Base-by-base conservation (phyloP, 2,329 filamentous ascomycete species). In the Sclerotinia minor region DNA sequence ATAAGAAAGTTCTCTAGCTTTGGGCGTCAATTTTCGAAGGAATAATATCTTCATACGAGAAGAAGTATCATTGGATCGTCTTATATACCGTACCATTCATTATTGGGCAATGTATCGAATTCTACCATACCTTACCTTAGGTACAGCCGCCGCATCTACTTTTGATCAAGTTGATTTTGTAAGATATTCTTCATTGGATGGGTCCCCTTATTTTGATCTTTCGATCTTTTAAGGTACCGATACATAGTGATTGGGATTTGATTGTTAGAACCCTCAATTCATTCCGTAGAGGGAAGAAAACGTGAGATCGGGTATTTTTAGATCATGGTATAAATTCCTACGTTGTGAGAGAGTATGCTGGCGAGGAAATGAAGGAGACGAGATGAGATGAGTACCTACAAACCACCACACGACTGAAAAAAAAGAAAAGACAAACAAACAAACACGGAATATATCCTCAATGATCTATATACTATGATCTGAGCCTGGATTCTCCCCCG, bases 161-260 rank as follows among this genome's bases (percentile, higher is more conserved):
- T 24, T 52, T 1, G 26, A 9, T 26, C n/a, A 52, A 45, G 6
- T 1, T 15, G 9, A 2, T 53, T 4, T 6, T 13, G 15, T 6
- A 15, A 21, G 24, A 59, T 15, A 47, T 59, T 47, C 57, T 59
- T 47, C 57, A 60, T 60, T 60, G 57, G 57, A 60, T 60, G 44
- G 44, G 17, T 47, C 41, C 41, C 19, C 57, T 60, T n/a, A 24
- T 60, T 60, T 60, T 8, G 29, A 54, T 54, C 52, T 32, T 29
- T 35, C 17, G 3, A 21, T 29, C 15, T 21, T 21, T 5, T 53
- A 17, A 32, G 54, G 54, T 57, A 57, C 29, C 44, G 59, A 15
- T 49, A 50, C 59, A 61, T 49, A 38, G 50, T 61, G 59, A 61
- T 61, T 61, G 59, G 59, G 45, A 63, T 63, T 13, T 11, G 17